Conservation (phyloP, 148 eudicot genomes). For the Silene conica region DNA sequence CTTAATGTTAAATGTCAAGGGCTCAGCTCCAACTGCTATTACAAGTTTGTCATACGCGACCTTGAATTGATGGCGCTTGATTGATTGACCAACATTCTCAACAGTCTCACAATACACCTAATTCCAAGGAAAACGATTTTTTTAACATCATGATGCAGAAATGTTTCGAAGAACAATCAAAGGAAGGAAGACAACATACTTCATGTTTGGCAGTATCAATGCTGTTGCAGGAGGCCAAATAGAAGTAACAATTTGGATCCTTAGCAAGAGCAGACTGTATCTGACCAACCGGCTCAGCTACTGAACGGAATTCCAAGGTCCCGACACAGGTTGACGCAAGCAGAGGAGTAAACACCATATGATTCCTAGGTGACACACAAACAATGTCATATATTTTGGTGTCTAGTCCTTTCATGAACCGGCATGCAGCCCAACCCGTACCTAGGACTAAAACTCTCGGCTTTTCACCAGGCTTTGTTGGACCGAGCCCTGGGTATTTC, state of each 20-base stretch:
- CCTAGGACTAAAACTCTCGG: conserved; percentile 88
- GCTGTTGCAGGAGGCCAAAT: conserved; percentile 65
- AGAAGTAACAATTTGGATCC: conserved; percentile 76
- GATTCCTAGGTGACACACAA: conserved; percentile 84
- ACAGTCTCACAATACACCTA: conserved; percentile 80
- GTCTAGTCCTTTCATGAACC: conserved; percentile 77
- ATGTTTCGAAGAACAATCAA: not conserved
- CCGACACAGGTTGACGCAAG: conserved; percentile 97
- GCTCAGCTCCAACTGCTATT: conserved; percentile 82
- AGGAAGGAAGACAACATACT: conserved; percentile 32
- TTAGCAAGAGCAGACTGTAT: conserved; percentile 68
- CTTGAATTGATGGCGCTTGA: conserved; percentile 58
- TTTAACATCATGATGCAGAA: no score
- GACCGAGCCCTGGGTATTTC: conserved; percentile 50
- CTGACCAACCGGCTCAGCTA: conserved; percentile 69
- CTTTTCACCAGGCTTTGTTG: conserved; percentile 77
- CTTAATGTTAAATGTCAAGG: conserved; percentile 76
- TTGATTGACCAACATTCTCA: conserved; percentile 33
- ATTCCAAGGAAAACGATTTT: conserved; percentile 5
- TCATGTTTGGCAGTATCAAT: conserved; percentile 66
- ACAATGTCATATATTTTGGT: conserved; percentile 73
- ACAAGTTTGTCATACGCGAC: conserved; percentile 95
- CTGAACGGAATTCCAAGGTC: conserved; percentile 83
- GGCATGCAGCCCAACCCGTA: conserved; percentile 87
- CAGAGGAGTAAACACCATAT: conserved; percentile 94